Evolutionary conservation across 208 protist species (phyloP).

Genomic region (Wallacemonas sp.): DNA sequence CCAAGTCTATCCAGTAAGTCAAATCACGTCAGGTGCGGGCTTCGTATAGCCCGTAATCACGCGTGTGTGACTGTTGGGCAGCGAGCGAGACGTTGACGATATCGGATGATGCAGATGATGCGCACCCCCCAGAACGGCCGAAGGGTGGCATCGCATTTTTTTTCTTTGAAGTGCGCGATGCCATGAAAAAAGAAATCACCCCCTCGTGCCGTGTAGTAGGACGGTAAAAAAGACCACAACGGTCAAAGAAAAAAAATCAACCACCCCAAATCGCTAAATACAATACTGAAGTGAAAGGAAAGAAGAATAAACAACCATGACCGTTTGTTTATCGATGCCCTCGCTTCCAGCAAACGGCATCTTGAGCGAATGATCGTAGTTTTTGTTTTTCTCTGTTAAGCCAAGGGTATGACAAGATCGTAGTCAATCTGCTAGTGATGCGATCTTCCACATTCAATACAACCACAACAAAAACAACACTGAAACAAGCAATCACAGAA

Average conservation of each 20-base stretch:
- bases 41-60: too few species aligned
- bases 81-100: too few species aligned
- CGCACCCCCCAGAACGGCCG: too few species aligned
- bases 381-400: conserved; percentile 16
- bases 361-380: conserved; percentile 16
- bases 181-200: not conserved
- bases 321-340: not conserved
- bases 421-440: conserved; percentile 6
- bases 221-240: conserved; percentile 3
- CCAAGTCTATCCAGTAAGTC: conserved; percentile 54
- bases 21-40: too few species aligned
- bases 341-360: not conserved
- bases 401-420: not conserved
- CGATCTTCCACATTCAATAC: conserved; percentile 5
- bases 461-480: not conserved
- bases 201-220: conserved; percentile 5
- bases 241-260: not conserved
- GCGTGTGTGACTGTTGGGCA: too few species aligned
- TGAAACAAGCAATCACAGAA: conserved; percentile 4
- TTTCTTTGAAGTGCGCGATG: conserved; percentile 10
- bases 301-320: not conserved
- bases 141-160: too few species aligned
- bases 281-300: not conserved
- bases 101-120: too few species aligned
- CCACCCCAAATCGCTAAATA: too few species aligned